These are phyloP conservation scores for Populus ilicifolia DNA, from an alignment of 345 rosid genomes.

Conservation along the genomic window DNA sequence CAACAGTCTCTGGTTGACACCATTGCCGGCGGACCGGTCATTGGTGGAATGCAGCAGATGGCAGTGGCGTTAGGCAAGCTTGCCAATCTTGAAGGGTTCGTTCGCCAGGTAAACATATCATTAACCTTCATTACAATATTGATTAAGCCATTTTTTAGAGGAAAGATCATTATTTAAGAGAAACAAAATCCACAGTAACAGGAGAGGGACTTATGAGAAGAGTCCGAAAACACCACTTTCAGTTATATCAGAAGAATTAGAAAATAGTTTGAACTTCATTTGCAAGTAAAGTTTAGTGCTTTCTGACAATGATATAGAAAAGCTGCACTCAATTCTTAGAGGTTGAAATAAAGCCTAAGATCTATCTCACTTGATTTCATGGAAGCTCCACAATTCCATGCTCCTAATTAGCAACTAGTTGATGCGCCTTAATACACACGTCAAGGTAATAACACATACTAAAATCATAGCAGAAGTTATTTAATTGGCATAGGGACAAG, in stretches of 20 bases:
- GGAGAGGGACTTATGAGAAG: neutral
- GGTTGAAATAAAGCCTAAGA: neutral
- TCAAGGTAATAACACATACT: neutral
- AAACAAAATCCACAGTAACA: neutral
- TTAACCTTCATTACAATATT: neutral
- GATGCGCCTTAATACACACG: neutral
- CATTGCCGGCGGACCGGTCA: slow-evolving; percentile 45
- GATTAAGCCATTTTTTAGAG: neutral
- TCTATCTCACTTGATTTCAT: neutral
- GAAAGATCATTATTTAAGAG: no score
- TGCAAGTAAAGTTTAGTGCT: slow-evolving; percentile 16
- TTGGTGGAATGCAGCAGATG: slow-evolving; percentile 94
- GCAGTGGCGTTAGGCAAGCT: slow-evolving; percentile 84
- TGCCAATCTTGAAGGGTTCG: slow-evolving; percentile 84
- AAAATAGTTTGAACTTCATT: neutral
- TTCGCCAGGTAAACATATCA: slow-evolving; percentile 68
- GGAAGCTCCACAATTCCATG: neutral
- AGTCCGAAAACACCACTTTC: neutral
- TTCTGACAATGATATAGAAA: slow-evolving; percentile 21
- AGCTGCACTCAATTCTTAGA: neutral
- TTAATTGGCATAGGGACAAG: neutral
- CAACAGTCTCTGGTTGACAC: slow-evolving; percentile 90
- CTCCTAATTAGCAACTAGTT: neutral
- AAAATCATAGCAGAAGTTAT: neutral
- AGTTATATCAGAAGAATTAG: neutral